A percentile compares a stretch with the other conserved stretches of the same genome.
Evolutionary conservation across 2,329 filamentous ascomycete genomes (phyloP).

Genomic region (Intubia oerlemansii): DNA sequence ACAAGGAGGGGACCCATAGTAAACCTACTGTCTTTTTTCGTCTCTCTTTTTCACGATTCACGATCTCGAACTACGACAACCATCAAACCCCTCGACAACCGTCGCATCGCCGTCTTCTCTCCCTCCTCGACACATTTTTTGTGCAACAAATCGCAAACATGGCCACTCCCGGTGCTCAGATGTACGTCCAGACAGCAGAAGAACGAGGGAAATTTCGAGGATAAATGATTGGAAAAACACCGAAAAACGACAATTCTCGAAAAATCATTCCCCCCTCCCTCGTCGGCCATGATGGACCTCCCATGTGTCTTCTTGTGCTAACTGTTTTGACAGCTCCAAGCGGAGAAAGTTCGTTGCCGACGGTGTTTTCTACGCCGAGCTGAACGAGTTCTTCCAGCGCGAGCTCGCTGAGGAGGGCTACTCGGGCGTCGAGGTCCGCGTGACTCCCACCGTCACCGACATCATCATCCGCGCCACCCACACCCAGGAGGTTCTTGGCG

Average conservation of each 20-base stretch:
- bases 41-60: no score
- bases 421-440: constrained; percentile 98
- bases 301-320: no score
- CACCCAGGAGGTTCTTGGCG: constrained; percentile 98
- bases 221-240: no score
- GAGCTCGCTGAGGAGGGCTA: constrained; percentile 99
- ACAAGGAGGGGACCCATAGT: no score
- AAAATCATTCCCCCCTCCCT: no score
- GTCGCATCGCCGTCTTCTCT: not conserved
- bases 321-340: constrained; percentile 76
- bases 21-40: no score
- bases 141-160: constrained; percentile 18
- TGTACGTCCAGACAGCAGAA: constrained; percentile 24
- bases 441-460: constrained; percentile 98
- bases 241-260: no score
- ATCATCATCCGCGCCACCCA: constrained; percentile 99
- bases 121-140: no score
- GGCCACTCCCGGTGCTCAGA: constrained; percentile 39
- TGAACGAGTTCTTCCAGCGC: constrained; percentile 99
- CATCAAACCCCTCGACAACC: not conserved
- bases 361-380: constrained; percentile 99
- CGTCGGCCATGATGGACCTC: no score
- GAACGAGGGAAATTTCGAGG: no score
- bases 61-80: constrained; percentile 1
- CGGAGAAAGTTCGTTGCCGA: constrained; percentile 89